Evolutionary conservation across 768 basidiomycete species (phyloP), one percentile per base, ranked within the genome.

Genomic region (Sarcodon sp.): DNA sequence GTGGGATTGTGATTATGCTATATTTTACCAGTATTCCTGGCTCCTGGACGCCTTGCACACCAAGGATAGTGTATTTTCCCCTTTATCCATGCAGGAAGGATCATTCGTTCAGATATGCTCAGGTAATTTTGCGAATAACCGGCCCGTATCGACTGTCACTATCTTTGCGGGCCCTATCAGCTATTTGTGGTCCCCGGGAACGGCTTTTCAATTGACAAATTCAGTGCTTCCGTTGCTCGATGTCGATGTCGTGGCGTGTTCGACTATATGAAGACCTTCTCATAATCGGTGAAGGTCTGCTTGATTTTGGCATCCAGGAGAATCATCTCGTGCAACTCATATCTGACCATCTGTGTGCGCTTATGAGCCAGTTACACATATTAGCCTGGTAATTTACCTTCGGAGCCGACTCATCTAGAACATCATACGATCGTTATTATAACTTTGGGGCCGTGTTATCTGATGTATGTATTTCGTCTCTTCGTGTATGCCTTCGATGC

Each of bases 1-100:
- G 83, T 51, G 90, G 90, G 15, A 77, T 92, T 3, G 93, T 93
- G 90, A 84, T 93, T 45, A 93, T n/a, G n/a, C n/a, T n/a, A n/a
- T n/a, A n/a, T n/a, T n/a, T n/a, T n/a, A n/a, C n/a, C 50, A 87
- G 85, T 89, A 87, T 60, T 87, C 86, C 12, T 93, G 90, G 89
- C 68, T 92, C 11, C 87, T 88, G 1, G 90, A 92, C 63, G 86
- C 92, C 15, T 69, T 92, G 41, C 77, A 88, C 37, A 48, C 91
- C 53, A 80, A 89, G 69, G 85, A 87, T 54, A 88, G 83, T 53
- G 86, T 89, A 61, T 55, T 80, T 69, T 5, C 6, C 33, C 7
- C 11, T 27, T 32, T 32, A 38, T 15, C n/a, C 44, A 34, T 46
- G 35, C 10, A 10, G 16, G 11, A 43, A 33, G 33, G 35, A 50